phyloP scores from a whole-genome alignment of 179 eudicot species.

The Silene vulgaris region DNA sequence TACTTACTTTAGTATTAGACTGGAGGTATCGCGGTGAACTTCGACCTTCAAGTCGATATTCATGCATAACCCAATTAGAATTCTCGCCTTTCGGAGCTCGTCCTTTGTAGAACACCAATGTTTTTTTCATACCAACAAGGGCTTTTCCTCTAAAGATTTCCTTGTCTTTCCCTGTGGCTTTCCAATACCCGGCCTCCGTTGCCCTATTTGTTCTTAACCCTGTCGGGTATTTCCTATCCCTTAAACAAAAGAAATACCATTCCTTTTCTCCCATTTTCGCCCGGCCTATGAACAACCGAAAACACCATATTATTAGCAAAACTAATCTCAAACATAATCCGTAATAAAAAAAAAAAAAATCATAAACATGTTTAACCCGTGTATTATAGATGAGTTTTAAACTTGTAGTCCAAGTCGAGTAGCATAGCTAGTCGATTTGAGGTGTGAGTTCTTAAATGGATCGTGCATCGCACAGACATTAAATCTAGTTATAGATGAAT shows the following conservation, averaged over 20 bases:
- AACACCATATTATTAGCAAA: not conserved
- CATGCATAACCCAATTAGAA: constrained; percentile 89
- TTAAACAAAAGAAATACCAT: constrained; percentile 81
- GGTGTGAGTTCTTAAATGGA: no score
- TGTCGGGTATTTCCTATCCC: constrained; percentile 91
- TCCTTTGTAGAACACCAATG: constrained; percentile 78
- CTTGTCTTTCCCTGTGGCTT: constrained; percentile 87
- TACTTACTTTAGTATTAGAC: constrained; percentile 45
- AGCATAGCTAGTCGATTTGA: no score
- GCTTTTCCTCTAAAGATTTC: constrained; percentile 60
- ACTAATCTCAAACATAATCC: no score
- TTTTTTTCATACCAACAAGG: constrained; percentile 90
- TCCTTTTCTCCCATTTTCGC: constrained; percentile 93
- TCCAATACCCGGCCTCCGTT: constrained; percentile 84
- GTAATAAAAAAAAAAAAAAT: no score
- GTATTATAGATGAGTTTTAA: no score
- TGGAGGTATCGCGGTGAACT: constrained; percentile 48
- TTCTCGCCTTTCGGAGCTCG: constrained; percentile 89
- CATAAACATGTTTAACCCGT: no score
- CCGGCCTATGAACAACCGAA: constrained; percentile 32
- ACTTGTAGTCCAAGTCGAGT: no score
- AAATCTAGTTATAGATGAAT: no score
- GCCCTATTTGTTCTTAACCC: constrained; percentile 90
- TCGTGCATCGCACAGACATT: no score
- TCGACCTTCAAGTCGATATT: constrained; percentile 68